Percentiles rank a stretch among this genome's conserved stretches.
Evolutionary conservation across 345 rosid species (phyloP).

Genomic region (Brassica rapa): DNA sequence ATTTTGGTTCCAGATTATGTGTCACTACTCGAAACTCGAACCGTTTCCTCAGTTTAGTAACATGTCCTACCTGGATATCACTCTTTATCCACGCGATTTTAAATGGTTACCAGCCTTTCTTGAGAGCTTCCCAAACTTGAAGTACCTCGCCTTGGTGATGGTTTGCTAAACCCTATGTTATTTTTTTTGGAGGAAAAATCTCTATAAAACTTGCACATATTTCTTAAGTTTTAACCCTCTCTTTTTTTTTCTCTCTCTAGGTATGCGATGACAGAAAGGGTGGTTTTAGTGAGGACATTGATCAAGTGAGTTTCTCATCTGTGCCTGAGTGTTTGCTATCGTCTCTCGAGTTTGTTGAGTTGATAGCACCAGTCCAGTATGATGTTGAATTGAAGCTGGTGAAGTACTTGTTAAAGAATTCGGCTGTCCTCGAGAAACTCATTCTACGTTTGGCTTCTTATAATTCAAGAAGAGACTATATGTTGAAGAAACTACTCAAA

Average conservation of each 20-base stretch:
- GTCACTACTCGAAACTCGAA: neutral
- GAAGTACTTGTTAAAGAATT: neutral
- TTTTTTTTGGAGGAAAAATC: neutral
- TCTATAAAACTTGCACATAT: neutral
- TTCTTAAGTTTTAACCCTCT: neutral
- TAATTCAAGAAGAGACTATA: neutral
- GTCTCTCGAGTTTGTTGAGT: neutral
- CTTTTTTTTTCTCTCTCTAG: neutral
- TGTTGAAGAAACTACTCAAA: neutral
- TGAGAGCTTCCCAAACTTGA: constrained; percentile 1
- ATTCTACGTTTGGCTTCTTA: neutral
- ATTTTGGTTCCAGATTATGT: neutral
- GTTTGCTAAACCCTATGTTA: neutral
- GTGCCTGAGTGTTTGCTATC: constrained; percentile 7
- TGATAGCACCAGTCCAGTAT: neutral
- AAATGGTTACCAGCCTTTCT: neutral
- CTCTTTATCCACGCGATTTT: neutral
- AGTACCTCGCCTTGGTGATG: neutral
- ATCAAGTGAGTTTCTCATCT: neutral
- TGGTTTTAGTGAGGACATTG: too few species aligned
- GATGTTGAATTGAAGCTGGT: neutral
- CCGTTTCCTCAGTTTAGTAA: neutral
- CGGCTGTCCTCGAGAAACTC: neutral
- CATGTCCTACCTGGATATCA: neutral
- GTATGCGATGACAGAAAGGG: neutral